These are phyloP conservation scores for Pisolithus tinctorius DNA, from an alignment of 768 basidiomycete genomes.

Conservation along the genomic window DNA sequence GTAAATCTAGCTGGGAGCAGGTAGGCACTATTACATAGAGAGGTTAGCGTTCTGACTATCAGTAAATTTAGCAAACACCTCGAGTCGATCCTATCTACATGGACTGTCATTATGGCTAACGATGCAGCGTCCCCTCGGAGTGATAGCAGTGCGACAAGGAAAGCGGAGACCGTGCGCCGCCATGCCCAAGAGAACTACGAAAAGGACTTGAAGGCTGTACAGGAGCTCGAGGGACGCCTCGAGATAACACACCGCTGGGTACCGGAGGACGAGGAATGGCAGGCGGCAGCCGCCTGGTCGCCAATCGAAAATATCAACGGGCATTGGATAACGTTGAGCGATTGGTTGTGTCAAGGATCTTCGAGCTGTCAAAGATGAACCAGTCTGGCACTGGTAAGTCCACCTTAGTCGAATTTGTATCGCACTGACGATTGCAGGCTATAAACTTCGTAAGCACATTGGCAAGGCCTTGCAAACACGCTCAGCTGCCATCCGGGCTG, in stretches of 20 bases:
- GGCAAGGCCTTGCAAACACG: neutral
- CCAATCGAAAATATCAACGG: slow-evolving; percentile 1
- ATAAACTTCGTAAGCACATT: slow-evolving; percentile 5
- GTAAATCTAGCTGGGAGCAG: neutral
- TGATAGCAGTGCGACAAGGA: neutral
- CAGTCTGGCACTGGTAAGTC: slow-evolving; percentile 10
- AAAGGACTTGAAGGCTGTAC: slow-evolving; percentile 3
- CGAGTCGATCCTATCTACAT: too few species aligned
- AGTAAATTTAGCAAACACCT: too few species aligned
- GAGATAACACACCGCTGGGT: neutral
- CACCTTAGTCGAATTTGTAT: neutral
- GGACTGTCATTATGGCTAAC: too few species aligned
- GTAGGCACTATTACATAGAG: neutral
- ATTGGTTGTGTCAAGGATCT: slow-evolving; percentile 10
- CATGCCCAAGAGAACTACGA: slow-evolving; percentile 11
- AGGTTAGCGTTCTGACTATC: neutral
- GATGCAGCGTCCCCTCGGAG: too few species aligned
- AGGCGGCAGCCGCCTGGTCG: neutral
- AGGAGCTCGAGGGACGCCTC: slow-evolving; percentile 5
- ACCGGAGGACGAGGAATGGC: slow-evolving; percentile 4
- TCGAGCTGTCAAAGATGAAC: slow-evolving; percentile 19
- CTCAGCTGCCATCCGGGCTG: slow-evolving; percentile 11
- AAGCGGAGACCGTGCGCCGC: slow-evolving; percentile 5
- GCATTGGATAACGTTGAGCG: slow-evolving; percentile 12
- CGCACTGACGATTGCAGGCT: neutral